Percentiles rank a stretch among this genome's conserved stretches.
phyloP scores from a whole-genome alignment of 495 filamentous ascomycete species.

The Chaetomium tenue region DNA sequence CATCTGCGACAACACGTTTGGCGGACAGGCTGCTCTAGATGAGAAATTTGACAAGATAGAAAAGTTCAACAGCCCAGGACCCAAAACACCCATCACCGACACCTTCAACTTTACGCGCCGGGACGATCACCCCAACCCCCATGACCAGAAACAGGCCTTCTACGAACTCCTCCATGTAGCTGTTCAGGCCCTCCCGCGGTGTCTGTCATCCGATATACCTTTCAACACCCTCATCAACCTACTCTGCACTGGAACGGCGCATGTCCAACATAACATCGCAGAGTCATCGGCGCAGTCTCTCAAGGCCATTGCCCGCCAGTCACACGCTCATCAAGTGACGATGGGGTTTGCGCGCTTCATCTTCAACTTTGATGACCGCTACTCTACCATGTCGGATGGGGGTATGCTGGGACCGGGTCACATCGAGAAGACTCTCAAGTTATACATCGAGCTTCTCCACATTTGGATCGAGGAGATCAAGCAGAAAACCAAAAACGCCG shows the following conservation, averaged over 20 bases:
- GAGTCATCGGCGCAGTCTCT: constrained; percentile 86
- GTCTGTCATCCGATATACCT: constrained; percentile 83
- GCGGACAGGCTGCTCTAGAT: constrained; percentile 89
- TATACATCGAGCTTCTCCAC: constrained; percentile 89
- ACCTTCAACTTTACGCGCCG: constrained; percentile 84
- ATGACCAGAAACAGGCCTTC: constrained; percentile 89
- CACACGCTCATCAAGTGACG: constrained; percentile 91
- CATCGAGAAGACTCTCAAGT: constrained; percentile 86
- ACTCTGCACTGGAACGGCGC: constrained; percentile 92
- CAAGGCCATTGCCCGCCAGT: constrained; percentile 91
- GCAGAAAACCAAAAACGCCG: constrained; percentile 73
- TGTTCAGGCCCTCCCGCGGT: constrained; percentile 90
- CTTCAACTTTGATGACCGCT: constrained; percentile 95
- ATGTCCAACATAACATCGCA: constrained; percentile 90
- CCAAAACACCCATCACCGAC: constrained; percentile 91
- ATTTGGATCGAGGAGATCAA: constrained; percentile 98
- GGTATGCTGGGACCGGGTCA: constrained; percentile 94
- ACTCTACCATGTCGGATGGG: constrained; percentile 96
- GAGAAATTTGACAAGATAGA: constrained; percentile 95
- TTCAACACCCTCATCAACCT: constrained; percentile 95
- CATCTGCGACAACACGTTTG: constrained; percentile 93
- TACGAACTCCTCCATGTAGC: constrained; percentile 95
- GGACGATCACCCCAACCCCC: constrained; percentile 70
- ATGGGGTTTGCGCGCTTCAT: constrained; percentile 96
- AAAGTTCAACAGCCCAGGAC: constrained; percentile 78